A percentile compares a stretch with the other conserved stretches of the same genome.
Evolutionary conservation across 2,329 filamentous ascomycete species (phyloP).

Genomic region (Talaromyces sp.): DNA sequence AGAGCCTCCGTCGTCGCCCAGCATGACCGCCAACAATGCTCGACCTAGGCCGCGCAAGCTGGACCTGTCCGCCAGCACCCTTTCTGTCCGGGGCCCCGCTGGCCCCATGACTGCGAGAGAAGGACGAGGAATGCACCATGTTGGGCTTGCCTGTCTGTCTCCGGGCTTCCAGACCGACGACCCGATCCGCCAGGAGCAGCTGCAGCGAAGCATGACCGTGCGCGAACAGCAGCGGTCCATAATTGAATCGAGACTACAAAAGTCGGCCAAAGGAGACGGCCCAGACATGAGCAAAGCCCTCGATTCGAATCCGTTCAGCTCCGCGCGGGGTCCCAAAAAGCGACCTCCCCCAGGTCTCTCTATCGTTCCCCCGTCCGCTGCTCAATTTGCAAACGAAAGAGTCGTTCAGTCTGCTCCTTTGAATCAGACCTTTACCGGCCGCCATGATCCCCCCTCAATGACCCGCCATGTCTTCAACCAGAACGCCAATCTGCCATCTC

Average conservation of each 20-base stretch:
- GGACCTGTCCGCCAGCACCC: constrained; percentile 40
- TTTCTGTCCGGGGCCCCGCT: constrained; percentile 62
- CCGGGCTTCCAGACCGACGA: constrained; percentile 95
- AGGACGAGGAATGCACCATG: constrained; percentile 72
- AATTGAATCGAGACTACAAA: constrained; percentile 85
- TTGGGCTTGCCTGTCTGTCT: constrained; percentile 88
- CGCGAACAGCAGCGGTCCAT: constrained; percentile 90
- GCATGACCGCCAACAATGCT: constrained; percentile 56
- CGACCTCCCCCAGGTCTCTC: constrained; percentile 77
- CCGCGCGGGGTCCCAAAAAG: constrained; percentile 38
- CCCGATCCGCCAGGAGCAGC: constrained; percentile 90
- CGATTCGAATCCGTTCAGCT: constrained; percentile 37
- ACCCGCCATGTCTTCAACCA: constrained; percentile 76
- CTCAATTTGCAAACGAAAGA: constrained; percentile 86
- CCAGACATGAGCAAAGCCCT: constrained; percentile 53
- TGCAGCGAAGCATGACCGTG: constrained; percentile 89
- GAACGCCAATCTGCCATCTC: constrained; percentile 73
- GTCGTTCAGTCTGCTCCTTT: constrained; percentile 96
- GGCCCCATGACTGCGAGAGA: constrained; percentile 69
- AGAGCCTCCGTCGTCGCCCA: constrained; percentile 78
- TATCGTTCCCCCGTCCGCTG: constrained; percentile 88
- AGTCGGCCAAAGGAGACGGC: constrained; percentile 74
- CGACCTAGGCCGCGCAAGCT: constrained; percentile 44
- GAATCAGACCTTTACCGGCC: constrained; percentile 89
- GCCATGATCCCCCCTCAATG: constrained; percentile 69